A percentile compares a stretch with the other conserved stretches of the same genome.
phyloP scores from a whole-genome alignment of 2,329 filamentous ascomycete species.

The Mariannaea elegans region DNA sequence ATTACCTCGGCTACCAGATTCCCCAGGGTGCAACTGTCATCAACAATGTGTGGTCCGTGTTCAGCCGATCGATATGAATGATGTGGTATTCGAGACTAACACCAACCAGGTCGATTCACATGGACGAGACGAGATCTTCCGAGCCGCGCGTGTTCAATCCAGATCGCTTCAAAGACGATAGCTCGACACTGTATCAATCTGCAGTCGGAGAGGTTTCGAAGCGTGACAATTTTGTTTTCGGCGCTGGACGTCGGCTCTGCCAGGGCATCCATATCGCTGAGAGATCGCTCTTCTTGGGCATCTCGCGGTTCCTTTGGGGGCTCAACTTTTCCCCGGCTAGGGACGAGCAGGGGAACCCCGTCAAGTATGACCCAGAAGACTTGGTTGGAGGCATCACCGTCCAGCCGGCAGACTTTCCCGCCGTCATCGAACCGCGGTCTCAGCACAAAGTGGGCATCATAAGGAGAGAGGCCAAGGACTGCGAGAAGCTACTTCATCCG shows the following conservation, averaged over 20 bases:
- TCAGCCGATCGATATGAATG: background rate
- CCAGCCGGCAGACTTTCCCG: background rate
- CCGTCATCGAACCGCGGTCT: background rate
- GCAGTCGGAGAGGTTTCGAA: slow-evolving; percentile 15
- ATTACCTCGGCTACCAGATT: slow-evolving; percentile 36
- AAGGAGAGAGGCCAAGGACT: background rate
- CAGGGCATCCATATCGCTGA: slow-evolving; percentile 30
- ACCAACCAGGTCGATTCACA: slow-evolving; percentile 53
- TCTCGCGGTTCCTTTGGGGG: slow-evolving; percentile 23
- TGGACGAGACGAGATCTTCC: slow-evolving; percentile 74
- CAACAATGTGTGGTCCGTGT: slow-evolving; percentile 31
- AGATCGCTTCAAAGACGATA: slow-evolving; percentile 37
- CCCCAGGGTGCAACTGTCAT: slow-evolving; percentile 41
- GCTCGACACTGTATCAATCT: slow-evolving; percentile 17
- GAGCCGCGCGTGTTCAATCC: slow-evolving; percentile 47
- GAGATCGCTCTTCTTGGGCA: slow-evolving; percentile 23
- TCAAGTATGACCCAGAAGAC: slow-evolving; percentile 8
- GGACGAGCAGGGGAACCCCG: background rate
- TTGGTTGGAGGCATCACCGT: slow-evolving; percentile 14
- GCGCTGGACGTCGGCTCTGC: slow-evolving; percentile 27
- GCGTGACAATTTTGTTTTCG: slow-evolving; percentile 28
- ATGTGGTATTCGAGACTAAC: background rate
- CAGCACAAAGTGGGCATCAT: background rate
- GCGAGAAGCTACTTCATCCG: background rate
- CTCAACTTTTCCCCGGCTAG: slow-evolving; percentile 13